Percentiles rank a stretch among this genome's conserved stretches.
Evolutionary conservation across 192 early-diverging fungal genomes (phyloP).

Genomic region (Coemansia sp.): DNA sequence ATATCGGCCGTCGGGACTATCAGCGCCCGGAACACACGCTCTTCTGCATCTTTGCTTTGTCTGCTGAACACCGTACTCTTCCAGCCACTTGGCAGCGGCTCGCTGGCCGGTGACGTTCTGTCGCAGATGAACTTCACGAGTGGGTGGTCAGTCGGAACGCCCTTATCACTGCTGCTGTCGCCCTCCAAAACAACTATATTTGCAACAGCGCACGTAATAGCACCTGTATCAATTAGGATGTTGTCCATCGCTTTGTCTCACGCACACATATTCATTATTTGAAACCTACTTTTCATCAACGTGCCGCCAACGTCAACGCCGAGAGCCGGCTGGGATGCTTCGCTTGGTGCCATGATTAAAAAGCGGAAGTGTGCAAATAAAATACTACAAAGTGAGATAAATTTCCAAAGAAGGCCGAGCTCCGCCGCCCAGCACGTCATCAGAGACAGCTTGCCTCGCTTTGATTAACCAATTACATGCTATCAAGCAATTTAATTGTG

Average conservation of each 20-base stretch:
- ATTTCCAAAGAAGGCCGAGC: too few species aligned
- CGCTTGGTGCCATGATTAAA: neutral
- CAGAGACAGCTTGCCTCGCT: too few species aligned
- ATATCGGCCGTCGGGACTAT: slow-evolving; percentile 23
- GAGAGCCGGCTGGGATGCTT: neutral
- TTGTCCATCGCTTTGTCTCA: neutral
- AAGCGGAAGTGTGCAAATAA: neutral
- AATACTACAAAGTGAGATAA: too few species aligned
- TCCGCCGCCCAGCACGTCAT: too few species aligned
- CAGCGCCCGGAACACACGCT: slow-evolving; percentile 6
- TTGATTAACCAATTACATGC: neutral
- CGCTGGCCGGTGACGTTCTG: neutral
- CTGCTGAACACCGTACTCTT: slow-evolving; percentile 4
- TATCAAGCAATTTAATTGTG: slow-evolving; percentile 39
- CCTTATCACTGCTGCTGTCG: too few species aligned
- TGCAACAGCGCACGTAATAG: neutral
- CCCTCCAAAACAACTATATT: slow-evolving; percentile 11
- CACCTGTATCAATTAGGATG: neutral
- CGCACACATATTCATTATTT: neutral
- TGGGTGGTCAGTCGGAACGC: neutral
- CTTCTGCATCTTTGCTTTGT: neutral
- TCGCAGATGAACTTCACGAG: neutral
- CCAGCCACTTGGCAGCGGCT: neutral
- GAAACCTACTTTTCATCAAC: slow-evolving; percentile 18
- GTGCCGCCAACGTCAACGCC: slow-evolving; percentile 40